Conservation (phyloP, 495 filamentous ascomycete species). For the Podospora tetraspora region DNA sequence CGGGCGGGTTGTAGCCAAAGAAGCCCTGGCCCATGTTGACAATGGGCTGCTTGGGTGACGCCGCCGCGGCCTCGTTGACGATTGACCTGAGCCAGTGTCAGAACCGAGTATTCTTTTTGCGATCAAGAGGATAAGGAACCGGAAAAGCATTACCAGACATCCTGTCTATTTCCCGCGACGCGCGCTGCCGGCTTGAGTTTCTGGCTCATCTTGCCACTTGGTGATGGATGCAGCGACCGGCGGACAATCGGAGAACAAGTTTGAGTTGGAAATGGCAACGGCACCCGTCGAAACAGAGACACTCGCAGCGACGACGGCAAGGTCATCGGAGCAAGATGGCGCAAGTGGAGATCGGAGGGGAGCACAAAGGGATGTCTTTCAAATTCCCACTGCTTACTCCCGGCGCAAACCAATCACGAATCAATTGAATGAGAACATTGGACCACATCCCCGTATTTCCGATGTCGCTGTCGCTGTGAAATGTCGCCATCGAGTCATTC, state of each 20-base stretch:
- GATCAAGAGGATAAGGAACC: neutral
- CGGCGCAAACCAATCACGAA: neutral
- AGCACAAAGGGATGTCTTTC: neutral
- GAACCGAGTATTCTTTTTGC: neutral
- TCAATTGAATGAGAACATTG: neutral
- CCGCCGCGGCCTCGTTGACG: constrained; percentile 82
- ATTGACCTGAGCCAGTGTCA: constrained; percentile 61
- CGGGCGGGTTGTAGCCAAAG: constrained; percentile 94
- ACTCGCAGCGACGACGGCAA: neutral
- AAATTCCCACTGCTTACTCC: neutral
- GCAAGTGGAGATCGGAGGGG: neutral
- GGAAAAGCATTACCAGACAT: constrained; percentile 74
- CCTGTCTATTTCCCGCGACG: constrained; percentile 76
- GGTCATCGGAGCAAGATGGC: neutral
- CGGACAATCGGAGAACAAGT: neutral
- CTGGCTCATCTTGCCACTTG: constrained; percentile 25
- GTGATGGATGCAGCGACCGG: constrained; percentile 22
- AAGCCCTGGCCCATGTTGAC: constrained; percentile 97
- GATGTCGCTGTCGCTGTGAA: neutral
- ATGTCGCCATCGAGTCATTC: neutral
- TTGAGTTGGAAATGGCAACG: neutral
- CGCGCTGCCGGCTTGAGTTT: constrained; percentile 64
- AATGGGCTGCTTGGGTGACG: constrained; percentile 84
- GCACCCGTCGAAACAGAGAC: neutral
- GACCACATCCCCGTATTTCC: neutral